Base-by-base conservation (phyloP, 352 stramenopile species). In the Phytophthora tubulina region DNA sequence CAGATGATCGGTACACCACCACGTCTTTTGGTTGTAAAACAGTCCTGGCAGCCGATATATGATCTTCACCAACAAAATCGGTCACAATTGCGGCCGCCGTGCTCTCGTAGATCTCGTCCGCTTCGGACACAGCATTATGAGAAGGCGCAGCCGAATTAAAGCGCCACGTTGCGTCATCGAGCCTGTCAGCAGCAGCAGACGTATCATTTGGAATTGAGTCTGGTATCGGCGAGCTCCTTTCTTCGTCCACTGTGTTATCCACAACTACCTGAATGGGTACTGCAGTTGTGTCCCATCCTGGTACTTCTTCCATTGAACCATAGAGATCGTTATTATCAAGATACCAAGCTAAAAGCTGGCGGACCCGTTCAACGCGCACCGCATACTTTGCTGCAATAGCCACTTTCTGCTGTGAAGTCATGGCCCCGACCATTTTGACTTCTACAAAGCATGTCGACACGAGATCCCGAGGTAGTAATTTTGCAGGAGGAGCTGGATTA, bases 1-100 rank as follows among this genome's bases (percentile, higher is more conserved):
- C n/a, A 15, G 56, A 39, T n/a, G 65, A 78, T n/a, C 70, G 59
- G 27, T 66, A 67, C 2, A 67, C 60, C 1, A 67, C 39, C 1
- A 59, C 49, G 10, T 50, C 44, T 31, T 50, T 50, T 31, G 5
- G 10, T 46, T 50, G 44, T 4, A 50, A 17, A 50, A 50, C 15
- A 0, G 15, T 13, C 0, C 15, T 5, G 3, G 44, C 44, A 7
- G 44, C 44, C 13, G 44, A 13, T 7, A 50, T 30, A 15, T 50
- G 44, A 50, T 50, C 44, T 30, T 30, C 14, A 7, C n/a, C 15
- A 27, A 50, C 44, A 30, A 50, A 50, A 10, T 50, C 44, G 15
- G 44, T 32, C 6, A 50, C 44, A 31, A 50, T 50, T 27, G n/a
- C 44, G 11, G 44, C 14, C 6, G 10, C 13, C 30, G 7, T n/a